phyloP scores from a whole-genome alignment of 495 filamentous ascomycete genomes.

The Eremomyces bilateralis region DNA sequence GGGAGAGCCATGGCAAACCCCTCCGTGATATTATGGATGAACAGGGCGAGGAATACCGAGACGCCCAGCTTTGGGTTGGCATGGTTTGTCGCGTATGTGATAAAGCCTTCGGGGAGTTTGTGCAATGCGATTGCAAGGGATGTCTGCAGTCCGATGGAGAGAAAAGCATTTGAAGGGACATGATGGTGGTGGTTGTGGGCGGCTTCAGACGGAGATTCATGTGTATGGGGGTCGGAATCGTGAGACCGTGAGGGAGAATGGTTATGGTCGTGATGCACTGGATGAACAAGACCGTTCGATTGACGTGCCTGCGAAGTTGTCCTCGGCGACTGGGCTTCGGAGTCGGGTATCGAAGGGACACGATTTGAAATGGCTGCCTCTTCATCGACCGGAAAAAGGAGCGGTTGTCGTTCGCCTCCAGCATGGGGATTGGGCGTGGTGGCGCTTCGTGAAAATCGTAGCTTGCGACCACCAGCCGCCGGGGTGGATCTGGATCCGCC shows the following conservation, averaged over 20 bases:
- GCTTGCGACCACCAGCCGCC: conserved; percentile 3
- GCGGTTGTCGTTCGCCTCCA: conserved; percentile 12
- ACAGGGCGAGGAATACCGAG: conserved; percentile 82
- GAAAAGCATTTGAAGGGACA: conserved; percentile 83
- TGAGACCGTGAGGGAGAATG: too few relatives aligned
- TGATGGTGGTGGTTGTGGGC: conserved; percentile 57
- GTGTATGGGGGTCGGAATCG: not conserved
- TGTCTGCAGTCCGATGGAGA: conserved; percentile 83
- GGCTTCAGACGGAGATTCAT: not conserved
- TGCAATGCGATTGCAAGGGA: conserved; percentile 86
- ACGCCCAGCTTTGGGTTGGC: conserved; percentile 72
- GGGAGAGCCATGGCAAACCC: conserved; percentile 88
- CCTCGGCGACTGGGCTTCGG: too few relatives aligned
- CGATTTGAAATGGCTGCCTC: conserved; percentile 6
- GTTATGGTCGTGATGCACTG: too few relatives aligned
- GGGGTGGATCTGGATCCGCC: conserved; percentile 3
- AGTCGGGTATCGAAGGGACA: too few relatives aligned
- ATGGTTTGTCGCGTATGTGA: conserved; percentile 95
- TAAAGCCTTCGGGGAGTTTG: conserved; percentile 95
- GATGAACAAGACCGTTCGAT: not conserved
- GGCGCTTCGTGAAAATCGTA: conserved; percentile 5
- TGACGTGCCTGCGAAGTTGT: conserved; percentile 2
- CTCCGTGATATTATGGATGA: conserved; percentile 95
- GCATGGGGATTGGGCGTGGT: conserved; percentile 4
- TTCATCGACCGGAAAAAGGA: conserved; percentile 15